Evolutionary conservation across 176 grass and related monocot species (phyloP), one percentile per base, ranked within the genome.

Genomic region (Hordeum marinum): DNA sequence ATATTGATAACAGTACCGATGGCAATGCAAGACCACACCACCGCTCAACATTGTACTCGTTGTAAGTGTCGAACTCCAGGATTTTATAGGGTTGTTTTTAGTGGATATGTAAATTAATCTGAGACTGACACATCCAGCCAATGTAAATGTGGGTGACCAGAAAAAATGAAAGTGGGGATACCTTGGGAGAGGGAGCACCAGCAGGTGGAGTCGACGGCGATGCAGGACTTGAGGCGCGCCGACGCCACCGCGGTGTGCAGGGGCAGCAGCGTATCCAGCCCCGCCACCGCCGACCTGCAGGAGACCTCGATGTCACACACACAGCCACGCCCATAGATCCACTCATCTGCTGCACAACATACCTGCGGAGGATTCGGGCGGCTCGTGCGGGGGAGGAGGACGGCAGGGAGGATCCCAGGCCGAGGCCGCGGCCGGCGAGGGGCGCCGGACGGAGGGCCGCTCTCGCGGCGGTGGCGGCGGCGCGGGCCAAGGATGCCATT

Each of bases 121-220:
- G 21, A 17, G 34, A 26, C 72, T 11, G 63, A 32, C 11, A n/a
- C 4, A 74, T 64, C 27, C 37, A 63, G 21, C 4, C 0, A 7
- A 27, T 11, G 13, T 1, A 82, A 59, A 24, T 21, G 25, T 0
- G 14, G 67, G 5, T 0, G 77, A 3, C 48, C 31, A 13, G 18
- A 76, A 48, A 7, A 65, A 66, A 4, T 60, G 61, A 67, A 52
- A 11, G 26, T n/a, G 10, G 6, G 24, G n/a, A 11, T 3, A 91
- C 84, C 89, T 90, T 94, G 87, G 9, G 84, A 94, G 52, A 94
- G 87, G 52, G 78, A 92, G 55, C 92, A 88, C 87, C 89, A 94
- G 68, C 82, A 94, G 2, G 87, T 80, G 14, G 81, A 88, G 25
- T 90, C 78, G 6, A 85, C 67, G 20, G 87, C 89, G 64, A 92